Evolutionary conservation across 2,329 filamentous ascomycete species (phyloP).

Genomic region (Acrocalymma vagum): DNA sequence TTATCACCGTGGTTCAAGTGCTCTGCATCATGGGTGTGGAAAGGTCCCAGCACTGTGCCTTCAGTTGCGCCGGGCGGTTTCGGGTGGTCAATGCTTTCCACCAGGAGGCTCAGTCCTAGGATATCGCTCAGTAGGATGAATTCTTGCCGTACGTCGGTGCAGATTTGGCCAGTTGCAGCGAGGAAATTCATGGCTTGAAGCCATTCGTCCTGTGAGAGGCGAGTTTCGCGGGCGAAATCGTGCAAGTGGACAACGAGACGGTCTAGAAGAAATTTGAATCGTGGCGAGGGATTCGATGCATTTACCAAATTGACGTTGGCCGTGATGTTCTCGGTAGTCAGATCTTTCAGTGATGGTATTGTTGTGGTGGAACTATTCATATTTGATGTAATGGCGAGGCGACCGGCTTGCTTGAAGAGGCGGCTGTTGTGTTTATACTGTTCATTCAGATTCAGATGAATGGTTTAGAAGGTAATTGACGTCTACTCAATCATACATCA

Average conservation of each 20-base stretch:
- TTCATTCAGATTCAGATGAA: no score
- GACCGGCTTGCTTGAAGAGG: no score
- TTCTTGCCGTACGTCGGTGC: no score
- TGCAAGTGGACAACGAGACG: slow-evolving; percentile 77
- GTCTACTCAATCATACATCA: no score
- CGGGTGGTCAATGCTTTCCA: slow-evolving; percentile 82
- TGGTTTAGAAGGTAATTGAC: no score
- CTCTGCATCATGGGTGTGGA: slow-evolving; percentile 79
- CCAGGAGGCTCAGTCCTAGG: slow-evolving; percentile 77
- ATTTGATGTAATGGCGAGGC: no score
- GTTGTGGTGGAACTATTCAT: no score
- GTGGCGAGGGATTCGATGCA: slow-evolving; percentile 69
- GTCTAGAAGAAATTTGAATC: slow-evolving; percentile 74
- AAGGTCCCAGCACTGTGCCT: slow-evolving; percentile 79
- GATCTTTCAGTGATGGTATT: no score
- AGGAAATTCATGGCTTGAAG: slow-evolving; percentile 75
- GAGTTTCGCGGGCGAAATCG: slow-evolving; percentile 79
- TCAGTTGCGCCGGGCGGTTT: slow-evolving; percentile 74
- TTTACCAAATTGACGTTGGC: slow-evolving; percentile 77
- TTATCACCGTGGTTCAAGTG: slow-evolving; percentile 61
- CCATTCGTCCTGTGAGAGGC: slow-evolving; percentile 78
- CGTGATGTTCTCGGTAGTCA: slow-evolving; percentile 80
- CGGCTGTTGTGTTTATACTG: no score
- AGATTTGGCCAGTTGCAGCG: slow-evolving; percentile 74
- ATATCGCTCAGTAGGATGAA: slow-evolving; percentile 82